Evolutionary conservation across 495 filamentous ascomycete species (phyloP), one percentile per base, ranked within the genome.

Genomic region (Astrocystis sublimbata): DNA sequence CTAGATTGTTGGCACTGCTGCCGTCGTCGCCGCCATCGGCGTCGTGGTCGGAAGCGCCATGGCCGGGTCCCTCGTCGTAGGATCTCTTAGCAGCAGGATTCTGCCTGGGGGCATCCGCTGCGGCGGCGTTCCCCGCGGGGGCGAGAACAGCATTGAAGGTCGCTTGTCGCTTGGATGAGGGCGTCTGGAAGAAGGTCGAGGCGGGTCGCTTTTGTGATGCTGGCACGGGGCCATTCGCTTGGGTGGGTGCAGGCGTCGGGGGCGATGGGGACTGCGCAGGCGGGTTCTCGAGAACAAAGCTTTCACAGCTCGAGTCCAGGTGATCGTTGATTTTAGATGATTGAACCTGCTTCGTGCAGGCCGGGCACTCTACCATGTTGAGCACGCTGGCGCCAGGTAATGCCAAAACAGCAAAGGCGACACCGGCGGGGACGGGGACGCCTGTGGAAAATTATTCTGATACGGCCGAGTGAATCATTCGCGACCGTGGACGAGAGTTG

Each of bases 261-360:
- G 63, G 55, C 17, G 58, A 52, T 28, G 67, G 17, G 30, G 68
- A 68, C 15, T 71, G 65, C 2, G 49, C 58, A 9, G 67, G 46
- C 33, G 65, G 62, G 67, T 58, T 75, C 65, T 75, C 83, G 73
- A 82, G 70, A 46, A 89, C 69, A 66, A 86, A 86, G 17, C 72
- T 77, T 66, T 86, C 74, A 75, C 94, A 98, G 66, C 84, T 83
- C 15, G 90, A 92, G 73, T 98, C 94, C 65, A 98, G 86, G 71
- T 98, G 94, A 51, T 83, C 80, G 73, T 98, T 98, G 78, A 98
- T 98, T 60, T 89, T 84, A 56, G 77, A 66, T 55, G 89, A 78
- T 53, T 87, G 84, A 63, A 98, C 93, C 41, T 81, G 77, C 63
- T 91, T 89, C 51, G 83, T 79, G 76, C 94, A 98, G 58, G 93